phyloP scores from a whole-genome alignment of 257 asterid species.

The Galeopsis tetrahit region DNA sequence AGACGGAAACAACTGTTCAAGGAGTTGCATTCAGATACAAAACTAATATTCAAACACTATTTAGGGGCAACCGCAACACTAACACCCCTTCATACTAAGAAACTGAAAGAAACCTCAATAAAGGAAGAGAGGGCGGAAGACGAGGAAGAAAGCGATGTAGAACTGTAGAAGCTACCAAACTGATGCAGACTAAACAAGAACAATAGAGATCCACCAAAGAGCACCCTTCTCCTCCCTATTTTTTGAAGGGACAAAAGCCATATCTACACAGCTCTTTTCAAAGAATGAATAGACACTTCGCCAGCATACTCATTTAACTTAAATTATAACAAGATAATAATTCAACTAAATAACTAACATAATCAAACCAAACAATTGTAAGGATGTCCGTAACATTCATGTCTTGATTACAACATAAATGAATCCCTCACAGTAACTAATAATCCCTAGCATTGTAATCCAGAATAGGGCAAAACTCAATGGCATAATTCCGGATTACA shows the following conservation, averaged over 20 bases:
- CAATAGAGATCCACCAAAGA: background rate
- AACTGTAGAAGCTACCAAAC: background rate
- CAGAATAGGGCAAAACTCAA: background rate
- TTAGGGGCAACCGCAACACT: background rate
- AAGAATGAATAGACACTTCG: background rate
- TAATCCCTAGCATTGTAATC: background rate
- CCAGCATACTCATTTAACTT: background rate
- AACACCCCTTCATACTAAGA: background rate
- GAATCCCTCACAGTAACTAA: background rate
- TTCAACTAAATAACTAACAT: background rate
- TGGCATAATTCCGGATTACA: background rate
- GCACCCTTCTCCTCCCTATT: background rate
- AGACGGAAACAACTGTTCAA: background rate
- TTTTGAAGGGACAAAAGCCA: background rate
- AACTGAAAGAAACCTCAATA: background rate
- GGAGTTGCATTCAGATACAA: background rate
- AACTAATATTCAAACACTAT: background rate
- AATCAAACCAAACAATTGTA: background rate
- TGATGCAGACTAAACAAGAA: constrained; percentile 1
- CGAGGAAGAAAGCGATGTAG: background rate
- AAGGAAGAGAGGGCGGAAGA: background rate
- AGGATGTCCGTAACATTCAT: background rate
- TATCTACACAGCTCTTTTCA: background rate
- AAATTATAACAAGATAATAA: background rate
- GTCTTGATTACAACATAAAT: background rate